Evolutionary conservation across 2,329 filamentous ascomycete genomes (phyloP), one percentile per base, ranked within the genome.

Genomic region (Venturia nashicola): DNA sequence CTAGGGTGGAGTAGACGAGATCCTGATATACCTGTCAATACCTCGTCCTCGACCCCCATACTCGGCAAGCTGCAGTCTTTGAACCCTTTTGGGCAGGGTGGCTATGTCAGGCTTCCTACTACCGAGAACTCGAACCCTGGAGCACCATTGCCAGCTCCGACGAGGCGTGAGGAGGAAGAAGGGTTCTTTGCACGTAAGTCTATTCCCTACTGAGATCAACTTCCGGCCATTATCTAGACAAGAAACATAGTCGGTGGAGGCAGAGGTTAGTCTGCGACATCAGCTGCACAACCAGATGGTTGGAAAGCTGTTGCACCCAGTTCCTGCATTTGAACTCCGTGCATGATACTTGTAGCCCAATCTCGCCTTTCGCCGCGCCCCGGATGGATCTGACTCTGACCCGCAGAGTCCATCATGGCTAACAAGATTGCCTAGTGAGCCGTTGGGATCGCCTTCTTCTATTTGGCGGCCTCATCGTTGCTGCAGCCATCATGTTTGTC

Each of bases 391-490:
- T 11, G 61, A 27, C 18, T 34, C 32, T 14, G 61, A 5, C 3
- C 40, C 36, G 27, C 44, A 63, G 3, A 18, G 51, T 18, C 27
- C 27, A 48, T 40, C 16, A 18, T 66, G 51, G 51, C 51, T 57
- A 57, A 57, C 14, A 36, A 18, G 20, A 3, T 5, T 42, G 77
- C 44, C 18, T 61, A 97, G 94, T 99, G 80, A 96, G 91, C 79
- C 86, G 93, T 78, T 97, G 93, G 94, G 94, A 99, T 78, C 89
- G 93, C 65, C 79, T 97, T 73, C 82, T 99, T 74, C 84, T 97
- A 71, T 99, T 99, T 77, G 87, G 84, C 68, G 91, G 87, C 72
- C 95, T 93, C 79, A 96, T 96, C 77, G 76, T 96, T 70, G 91
- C 88, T 66, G 91, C 94, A 67, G 81, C 91, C 68, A 90, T 89